phyloP scores from a whole-genome alignment of 306 rosid genomes.

The Prunus armeniaca region DNA sequence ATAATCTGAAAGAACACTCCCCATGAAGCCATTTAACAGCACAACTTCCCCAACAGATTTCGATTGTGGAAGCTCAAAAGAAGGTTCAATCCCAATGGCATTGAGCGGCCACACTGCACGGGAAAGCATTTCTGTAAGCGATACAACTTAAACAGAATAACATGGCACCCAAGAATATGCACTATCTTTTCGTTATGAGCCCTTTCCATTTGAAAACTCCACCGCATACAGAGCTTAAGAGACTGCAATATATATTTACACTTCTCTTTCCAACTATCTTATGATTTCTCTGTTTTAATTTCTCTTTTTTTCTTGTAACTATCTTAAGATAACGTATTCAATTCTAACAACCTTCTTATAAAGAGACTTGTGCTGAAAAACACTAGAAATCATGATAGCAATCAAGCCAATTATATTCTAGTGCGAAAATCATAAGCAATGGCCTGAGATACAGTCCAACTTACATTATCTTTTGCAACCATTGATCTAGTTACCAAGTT shows the following conservation, averaged over 20 bases:
- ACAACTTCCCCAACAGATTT: slow-evolving; percentile 42
- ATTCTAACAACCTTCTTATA: neutral
- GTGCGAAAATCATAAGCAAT: neutral
- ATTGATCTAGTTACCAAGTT: neutral
- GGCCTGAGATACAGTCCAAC: neutral
- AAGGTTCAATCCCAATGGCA: slow-evolving; percentile 63
- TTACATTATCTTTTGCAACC: neutral
- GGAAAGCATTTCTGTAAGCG: slow-evolving; percentile 12
- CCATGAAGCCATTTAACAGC: slow-evolving; percentile 55
- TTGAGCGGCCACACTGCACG: slow-evolving; percentile 64
- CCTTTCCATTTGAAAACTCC: neutral
- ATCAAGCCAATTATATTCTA: neutral
- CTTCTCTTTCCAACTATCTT: neutral
- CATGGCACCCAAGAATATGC: slow-evolving; percentile 1
- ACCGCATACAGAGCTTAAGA: neutral
- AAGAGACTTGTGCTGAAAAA: neutral
- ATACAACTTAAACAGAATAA: neutral
- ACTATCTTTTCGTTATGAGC: neutral
- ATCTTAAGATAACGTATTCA: no score
- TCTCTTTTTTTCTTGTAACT: no score
- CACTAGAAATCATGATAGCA: neutral
- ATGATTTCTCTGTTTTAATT: no score
- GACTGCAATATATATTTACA: neutral
- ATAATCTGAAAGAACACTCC: slow-evolving; percentile 65
- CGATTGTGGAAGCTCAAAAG: slow-evolving; percentile 52